Conservation (phyloP, 1,284 basidiomycete species). For the Ceratobasidium sp. region DNA sequence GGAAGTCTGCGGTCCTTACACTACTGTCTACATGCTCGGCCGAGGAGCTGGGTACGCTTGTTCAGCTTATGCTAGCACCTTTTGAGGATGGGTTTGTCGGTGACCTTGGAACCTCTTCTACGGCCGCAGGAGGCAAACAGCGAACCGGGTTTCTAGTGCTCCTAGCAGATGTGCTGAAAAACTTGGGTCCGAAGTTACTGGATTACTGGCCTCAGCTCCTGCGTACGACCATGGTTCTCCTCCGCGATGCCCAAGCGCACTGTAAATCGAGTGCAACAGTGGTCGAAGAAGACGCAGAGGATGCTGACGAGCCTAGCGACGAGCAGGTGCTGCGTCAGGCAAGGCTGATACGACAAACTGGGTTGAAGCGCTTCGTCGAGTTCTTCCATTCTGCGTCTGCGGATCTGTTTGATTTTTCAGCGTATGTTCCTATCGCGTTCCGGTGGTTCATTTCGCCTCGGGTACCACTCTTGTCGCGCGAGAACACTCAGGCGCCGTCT, state of each 20-base stretch:
- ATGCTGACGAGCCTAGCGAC: slow-evolving; percentile 45
- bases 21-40: slow-evolving; percentile 78
- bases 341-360: slow-evolving; percentile 81
- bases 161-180: slow-evolving; percentile 85
- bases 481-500: slow-evolving; percentile 94
- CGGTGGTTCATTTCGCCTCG: slow-evolving; percentile 84
- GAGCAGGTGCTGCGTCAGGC: slow-evolving; percentile 50
- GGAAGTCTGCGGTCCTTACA: slow-evolving; percentile 80
- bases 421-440: slow-evolving; percentile 80
- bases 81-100: slow-evolving; percentile 60
- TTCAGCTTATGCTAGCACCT: slow-evolving; percentile 92
- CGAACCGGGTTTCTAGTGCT: slow-evolving; percentile 86
- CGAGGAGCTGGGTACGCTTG: slow-evolving; percentile 81
- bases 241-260: slow-evolving; percentile 73
- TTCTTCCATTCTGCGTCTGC: slow-evolving; percentile 78
- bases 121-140: slow-evolving; percentile 65
- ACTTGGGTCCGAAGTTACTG: slow-evolving; percentile 79
- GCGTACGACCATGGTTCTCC: slow-evolving; percentile 73
- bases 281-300: slow-evolving; percentile 57
- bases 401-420: slow-evolving; percentile 77
- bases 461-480: slow-evolving; percentile 77
- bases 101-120: slow-evolving; percentile 51
- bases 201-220: slow-evolving; percentile 81
- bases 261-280: slow-evolving; percentile 54
- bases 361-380: slow-evolving; percentile 87